Conservation (phyloP, 176 grass and related monocot genomes). For the Poa annua region DNA sequence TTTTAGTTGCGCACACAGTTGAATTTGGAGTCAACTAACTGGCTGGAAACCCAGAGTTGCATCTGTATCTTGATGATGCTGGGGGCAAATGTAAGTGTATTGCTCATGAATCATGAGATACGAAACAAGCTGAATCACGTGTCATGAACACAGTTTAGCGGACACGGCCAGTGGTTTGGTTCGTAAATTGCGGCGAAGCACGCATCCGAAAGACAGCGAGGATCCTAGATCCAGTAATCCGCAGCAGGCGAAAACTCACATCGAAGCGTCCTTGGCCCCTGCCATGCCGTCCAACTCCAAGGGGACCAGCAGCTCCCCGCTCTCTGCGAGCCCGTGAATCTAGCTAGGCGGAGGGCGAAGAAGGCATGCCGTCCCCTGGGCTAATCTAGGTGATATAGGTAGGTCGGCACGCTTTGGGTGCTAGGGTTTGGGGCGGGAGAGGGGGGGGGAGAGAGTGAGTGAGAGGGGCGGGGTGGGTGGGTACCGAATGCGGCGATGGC, state of each 20-base stretch:
- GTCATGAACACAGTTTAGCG: not conserved
- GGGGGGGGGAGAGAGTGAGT: no score
- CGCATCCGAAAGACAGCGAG: not conserved
- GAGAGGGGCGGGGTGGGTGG: not conserved
- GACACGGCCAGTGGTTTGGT: not conserved
- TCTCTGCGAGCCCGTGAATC: fast-evolving
- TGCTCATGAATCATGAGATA: not conserved
- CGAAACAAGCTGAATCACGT: not conserved
- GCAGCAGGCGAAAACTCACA: not conserved
- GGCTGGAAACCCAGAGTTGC: not conserved
- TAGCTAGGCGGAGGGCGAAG: not conserved
- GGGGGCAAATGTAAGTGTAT: not conserved
- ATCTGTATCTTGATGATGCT: not conserved
- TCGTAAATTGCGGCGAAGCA: not conserved
- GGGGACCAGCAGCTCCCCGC: not conserved
- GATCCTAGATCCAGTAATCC: constrained; percentile 26
- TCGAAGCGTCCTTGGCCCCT: not conserved
- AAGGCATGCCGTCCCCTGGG: not conserved
- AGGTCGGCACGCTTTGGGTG: not conserved
- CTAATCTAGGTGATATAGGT: not conserved
- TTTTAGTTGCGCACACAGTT: not conserved
- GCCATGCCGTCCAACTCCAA: not conserved
- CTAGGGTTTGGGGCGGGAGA: constrained; percentile 30
- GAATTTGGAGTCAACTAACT: not conserved
- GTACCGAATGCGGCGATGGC: constrained; percentile 92